These are phyloP conservation scores for Sporothrix variecibatus DNA, from an alignment of 2,329 filamentous ascomycete species.

Conservation along the genomic window DNA sequence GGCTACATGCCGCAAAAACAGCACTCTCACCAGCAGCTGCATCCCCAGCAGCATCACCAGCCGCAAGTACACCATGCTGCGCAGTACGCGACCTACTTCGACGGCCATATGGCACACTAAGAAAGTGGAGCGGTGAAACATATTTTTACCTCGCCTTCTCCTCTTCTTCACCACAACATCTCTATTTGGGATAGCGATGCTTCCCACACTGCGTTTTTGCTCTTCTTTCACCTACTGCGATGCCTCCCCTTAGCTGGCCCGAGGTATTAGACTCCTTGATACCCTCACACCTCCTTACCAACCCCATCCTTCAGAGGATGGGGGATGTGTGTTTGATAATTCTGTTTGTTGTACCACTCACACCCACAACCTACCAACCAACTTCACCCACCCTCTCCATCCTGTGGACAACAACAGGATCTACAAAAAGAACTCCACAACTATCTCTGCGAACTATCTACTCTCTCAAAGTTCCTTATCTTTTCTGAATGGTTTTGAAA, in stretches of 20 bases:
- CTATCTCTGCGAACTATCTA: constrained; percentile 18
- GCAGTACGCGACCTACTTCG: constrained; percentile 50
- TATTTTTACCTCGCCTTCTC: neutral
- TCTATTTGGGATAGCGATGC: neutral
- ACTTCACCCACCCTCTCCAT: constrained; percentile 22
- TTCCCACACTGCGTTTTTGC: neutral
- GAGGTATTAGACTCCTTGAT: constrained; percentile 30
- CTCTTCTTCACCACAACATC: neutral
- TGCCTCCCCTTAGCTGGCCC: constrained; percentile 25
- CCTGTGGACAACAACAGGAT: constrained; percentile 22
- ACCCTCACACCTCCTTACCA: constrained; percentile 26
- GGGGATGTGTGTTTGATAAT: constrained; percentile 28
- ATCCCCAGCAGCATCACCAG: constrained; percentile 34
- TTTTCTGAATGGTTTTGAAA: constrained; percentile 23
- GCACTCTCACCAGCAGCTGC: constrained; percentile 34
- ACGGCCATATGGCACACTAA: constrained; percentile 27
- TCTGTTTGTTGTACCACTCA: constrained; percentile 30
- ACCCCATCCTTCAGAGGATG: constrained; percentile 24
- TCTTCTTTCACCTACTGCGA: constrained; percentile 1
- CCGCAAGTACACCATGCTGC: constrained; percentile 44
- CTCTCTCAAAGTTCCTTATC: constrained; percentile 22
- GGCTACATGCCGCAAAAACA: constrained; percentile 33
- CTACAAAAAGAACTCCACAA: neutral
- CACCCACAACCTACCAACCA: neutral
- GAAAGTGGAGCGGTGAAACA: neutral